Base-by-base conservation (phyloP, 208 protist genomes). In the Tritrichomonas foetus region DNA sequence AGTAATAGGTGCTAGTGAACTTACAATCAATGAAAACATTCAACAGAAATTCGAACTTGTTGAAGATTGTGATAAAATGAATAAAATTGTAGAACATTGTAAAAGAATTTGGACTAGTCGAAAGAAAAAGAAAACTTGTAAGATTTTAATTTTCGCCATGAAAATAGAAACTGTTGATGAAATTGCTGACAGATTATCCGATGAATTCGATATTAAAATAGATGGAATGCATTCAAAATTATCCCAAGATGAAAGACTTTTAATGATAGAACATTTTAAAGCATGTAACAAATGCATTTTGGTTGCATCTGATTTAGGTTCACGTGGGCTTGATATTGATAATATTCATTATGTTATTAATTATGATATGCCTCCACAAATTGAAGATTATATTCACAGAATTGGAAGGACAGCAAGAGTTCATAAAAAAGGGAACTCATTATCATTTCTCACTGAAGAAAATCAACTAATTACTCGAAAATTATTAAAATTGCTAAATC, bases 341-440 rank as follows among this genome's bases (percentile, higher is more conserved):
- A 96, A 99, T 94, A 96, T 99, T 72, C 97, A 98, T 95, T 98
- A 99, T 94, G 98, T 99, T 20, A 98, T 99, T 94, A 99, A 99
- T 95, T 99, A 98, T 95, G 98, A 99, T 95, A 98, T 99, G 97
- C 98, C 98, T 20, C 97, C 98, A 49, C 98, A 99, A 94, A 98
- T 99, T 95, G 98, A 99, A 95, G 97, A 97, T 80, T 97, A 97
- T 93, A 95, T 97, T 78, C 95, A 97, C 61, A 93, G 97, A 39
- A 98, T 98, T 94, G 98, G 97, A 50, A 95, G 98, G 61, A 98
- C 98, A 16, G 98, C 97, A 69, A 95, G 98, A 33, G 95, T 95
- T 93, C 97, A 97, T n/a, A 97, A 97, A 93, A 97, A 95, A 1
- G 98, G 98, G 72, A 93, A 98, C 30, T 97, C 98, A 0, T 98